Conservation (phyloP, 768 basidiomycete genomes). For the Podaxis sp. region DNA sequence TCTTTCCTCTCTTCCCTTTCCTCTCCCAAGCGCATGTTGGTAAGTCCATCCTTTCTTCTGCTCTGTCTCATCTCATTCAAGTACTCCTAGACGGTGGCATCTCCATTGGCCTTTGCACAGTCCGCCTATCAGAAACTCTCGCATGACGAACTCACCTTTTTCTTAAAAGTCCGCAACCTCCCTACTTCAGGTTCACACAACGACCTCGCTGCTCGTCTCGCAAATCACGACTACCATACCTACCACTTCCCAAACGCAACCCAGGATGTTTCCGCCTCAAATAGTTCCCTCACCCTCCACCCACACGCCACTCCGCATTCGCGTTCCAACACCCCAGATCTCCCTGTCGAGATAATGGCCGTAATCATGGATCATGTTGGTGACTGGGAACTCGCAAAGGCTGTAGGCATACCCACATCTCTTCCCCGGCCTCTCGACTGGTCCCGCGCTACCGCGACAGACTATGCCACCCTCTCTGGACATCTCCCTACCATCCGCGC, state of each 20-base stretch:
- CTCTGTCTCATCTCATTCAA: not conserved
- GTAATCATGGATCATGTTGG: slow-evolving; percentile 77
- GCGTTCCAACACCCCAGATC: slow-evolving; percentile 49
- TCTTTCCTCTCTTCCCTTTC: not conserved
- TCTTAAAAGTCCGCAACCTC: slow-evolving; percentile 72
- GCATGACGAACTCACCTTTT: slow-evolving; percentile 69
- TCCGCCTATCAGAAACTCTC: slow-evolving; percentile 70
- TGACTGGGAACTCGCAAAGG: slow-evolving; percentile 82
- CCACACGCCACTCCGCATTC: slow-evolving; percentile 21
- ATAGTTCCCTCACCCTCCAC: slow-evolving; percentile 26
- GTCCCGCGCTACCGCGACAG: slow-evolving; percentile 66
- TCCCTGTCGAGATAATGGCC: slow-evolving; percentile 76
- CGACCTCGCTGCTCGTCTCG: slow-evolving; percentile 70
- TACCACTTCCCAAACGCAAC: slow-evolving; percentile 56
- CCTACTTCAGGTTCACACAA: slow-evolving; percentile 59
- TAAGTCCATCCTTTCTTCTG: not conserved
- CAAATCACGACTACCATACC: slow-evolving; percentile 72
- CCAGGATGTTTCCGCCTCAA: slow-evolving; percentile 27
- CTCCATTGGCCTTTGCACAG: slow-evolving; percentile 49
- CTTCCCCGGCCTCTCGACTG: slow-evolving; percentile 68
- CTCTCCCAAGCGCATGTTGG: slow-evolving; percentile 11
- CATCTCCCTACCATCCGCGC: slow-evolving; percentile 60
- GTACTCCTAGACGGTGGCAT: slow-evolving; percentile 6
- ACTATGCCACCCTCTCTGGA: slow-evolving; percentile 71
- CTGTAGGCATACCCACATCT: slow-evolving; percentile 73